Evolutionary conservation across 768 basidiomycete genomes (phyloP).

Genomic region (Boletus insuetus): DNA sequence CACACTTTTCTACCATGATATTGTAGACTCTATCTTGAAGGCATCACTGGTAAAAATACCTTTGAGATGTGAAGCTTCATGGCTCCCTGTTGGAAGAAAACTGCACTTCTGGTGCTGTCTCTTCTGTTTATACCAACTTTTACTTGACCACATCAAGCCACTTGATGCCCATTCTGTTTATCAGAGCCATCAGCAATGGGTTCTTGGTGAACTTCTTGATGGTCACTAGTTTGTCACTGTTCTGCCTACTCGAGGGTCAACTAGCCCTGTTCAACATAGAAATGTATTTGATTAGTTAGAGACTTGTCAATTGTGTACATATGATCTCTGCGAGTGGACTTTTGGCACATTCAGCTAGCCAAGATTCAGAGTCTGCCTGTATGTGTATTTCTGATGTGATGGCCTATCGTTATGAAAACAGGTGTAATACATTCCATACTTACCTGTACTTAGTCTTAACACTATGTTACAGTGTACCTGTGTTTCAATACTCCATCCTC

Average conservation of each 20-base stretch:
- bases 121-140: constrained; percentile 1
- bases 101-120: constrained; percentile 5
- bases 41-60: neutral
- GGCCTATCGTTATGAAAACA: no score
- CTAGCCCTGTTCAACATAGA: no score
- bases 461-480: no score
- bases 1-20: neutral
- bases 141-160: neutral
- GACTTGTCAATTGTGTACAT: no score
- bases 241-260: neutral
- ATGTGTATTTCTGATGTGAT: no score
- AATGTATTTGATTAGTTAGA: no score
- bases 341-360: neutral
- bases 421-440: no score
- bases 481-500: no score
- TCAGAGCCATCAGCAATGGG: neutral
- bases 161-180: neutral
- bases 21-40: neutral
- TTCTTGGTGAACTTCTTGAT: neutral
- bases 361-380: no score
- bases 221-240: neutral
- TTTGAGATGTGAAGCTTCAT: neutral
- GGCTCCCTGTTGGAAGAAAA: constrained; percentile 3
- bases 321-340: no score
- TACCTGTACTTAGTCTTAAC: no score